A percentile compares a stretch with the other conserved stretches of the same genome.
These are phyloP conservation scores for Bisporella sp. DNA, from an alignment of 2,329 filamentous ascomycete genomes.

Conservation along the genomic window DNA sequence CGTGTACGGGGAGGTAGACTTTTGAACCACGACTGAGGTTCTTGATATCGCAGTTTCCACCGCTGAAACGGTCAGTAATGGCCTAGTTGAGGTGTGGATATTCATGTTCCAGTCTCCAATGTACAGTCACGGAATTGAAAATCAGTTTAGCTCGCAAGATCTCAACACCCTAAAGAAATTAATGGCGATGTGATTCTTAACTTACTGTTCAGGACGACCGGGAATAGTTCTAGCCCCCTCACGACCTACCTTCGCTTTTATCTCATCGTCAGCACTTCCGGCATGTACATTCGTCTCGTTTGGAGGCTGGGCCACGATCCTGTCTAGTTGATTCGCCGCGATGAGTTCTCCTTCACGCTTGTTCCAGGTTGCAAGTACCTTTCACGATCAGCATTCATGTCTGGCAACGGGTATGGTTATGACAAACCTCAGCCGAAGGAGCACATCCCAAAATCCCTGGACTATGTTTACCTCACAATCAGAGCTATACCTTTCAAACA, in stretches of 20 bases:
- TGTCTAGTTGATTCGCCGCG: slow-evolving; percentile 54
- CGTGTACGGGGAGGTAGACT: slow-evolving; percentile 82
- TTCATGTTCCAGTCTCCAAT: too few species aligned
- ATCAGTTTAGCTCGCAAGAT: slow-evolving; percentile 10
- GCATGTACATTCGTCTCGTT: slow-evolving; percentile 66
- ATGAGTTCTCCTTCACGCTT: slow-evolving; percentile 76
- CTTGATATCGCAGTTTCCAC: slow-evolving; percentile 90
- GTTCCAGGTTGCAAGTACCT: slow-evolving; percentile 75
- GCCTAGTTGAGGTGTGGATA: too few species aligned
- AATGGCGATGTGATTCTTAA: too few species aligned
- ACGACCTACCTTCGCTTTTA: slow-evolving; percentile 60
- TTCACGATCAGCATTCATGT: not conserved
- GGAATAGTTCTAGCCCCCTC: slow-evolving; percentile 85
- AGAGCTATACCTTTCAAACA: too few species aligned
- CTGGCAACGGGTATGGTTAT: not conserved
- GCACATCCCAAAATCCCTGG: slow-evolving; percentile 88
- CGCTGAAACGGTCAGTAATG: slow-evolving; percentile 26
- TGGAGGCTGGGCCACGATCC: slow-evolving; percentile 72
- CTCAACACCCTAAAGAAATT: slow-evolving; percentile 16
- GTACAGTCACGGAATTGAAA: too few species aligned
- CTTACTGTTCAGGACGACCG: slow-evolving; percentile 32
- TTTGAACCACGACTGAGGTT: slow-evolving; percentile 74
- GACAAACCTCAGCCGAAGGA: slow-evolving; percentile 50
- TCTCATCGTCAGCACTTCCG: slow-evolving; percentile 49
- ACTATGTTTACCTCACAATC: slow-evolving; percentile 2